Evolutionary conservation across 1,284 basidiomycete species (phyloP), one percentile per base, ranked within the genome.

Genomic region (Inonotus obliquus): DNA sequence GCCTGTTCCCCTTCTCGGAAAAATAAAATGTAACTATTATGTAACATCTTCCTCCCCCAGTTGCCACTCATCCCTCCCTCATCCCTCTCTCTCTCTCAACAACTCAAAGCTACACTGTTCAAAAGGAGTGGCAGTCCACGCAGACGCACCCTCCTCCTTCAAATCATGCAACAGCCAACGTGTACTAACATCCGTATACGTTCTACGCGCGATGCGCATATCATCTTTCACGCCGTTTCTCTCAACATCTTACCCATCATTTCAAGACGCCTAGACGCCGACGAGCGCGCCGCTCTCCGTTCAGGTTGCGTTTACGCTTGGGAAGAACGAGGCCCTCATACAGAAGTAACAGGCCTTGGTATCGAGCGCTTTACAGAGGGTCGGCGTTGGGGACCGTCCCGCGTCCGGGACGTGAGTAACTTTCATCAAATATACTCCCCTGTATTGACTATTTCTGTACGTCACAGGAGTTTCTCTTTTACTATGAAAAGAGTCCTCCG

Each of bases 331-430:
- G 71, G 72, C 21, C 74, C 72, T 10, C 70, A 71, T 61, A 70
- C 73, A 35, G 74, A 76, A 65, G 70, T 74, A 9, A 74, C 72
- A 60, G 74, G 74, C 62, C 72, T 77, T 57, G 74, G 75, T 52
- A 77, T 77, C 67, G 75, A 77, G 64, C 70, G 74, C 57, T 77
- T 76, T 66, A 78, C 76, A 39, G 76, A 78, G 68, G 76, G 76
- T 41, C 71, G 74, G 56, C 72, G 72, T 41, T 77, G 76, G 75
- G 74, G 72, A 19, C 72, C 75, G 32, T 73, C 73, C 45, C 71
- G 76, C 57, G 75, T 76, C 45, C 67, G 74, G 57, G 73, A 75
- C 65, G 73, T 75, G 63, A 64, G 72, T 67, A 13, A 58, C 48
- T 60, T 57, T 37, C 49, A 62, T 57, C 51, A 57, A 53, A 48